Conservation (phyloP, 192 early-diverging fungal genomes). For the Neocallimastix lanati region DNA sequence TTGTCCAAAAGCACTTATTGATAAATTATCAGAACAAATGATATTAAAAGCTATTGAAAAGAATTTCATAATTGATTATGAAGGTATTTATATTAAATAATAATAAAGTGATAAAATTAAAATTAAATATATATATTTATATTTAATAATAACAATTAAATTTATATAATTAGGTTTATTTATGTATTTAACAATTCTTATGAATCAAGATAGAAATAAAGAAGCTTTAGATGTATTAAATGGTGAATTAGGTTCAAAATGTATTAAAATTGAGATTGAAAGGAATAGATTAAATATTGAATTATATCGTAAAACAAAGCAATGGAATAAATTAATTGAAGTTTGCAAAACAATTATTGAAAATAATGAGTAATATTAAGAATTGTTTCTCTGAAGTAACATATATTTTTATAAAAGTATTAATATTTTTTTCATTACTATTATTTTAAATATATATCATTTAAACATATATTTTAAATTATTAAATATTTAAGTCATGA, state of each 20-base stretch:
- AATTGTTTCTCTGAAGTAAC: too few relatives aligned
- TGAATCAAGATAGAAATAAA: conserved; percentile 43
- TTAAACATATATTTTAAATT: too few relatives aligned
- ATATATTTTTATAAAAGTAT: too few relatives aligned
- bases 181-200: conserved; percentile 53
- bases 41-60: conserved; percentile 55
- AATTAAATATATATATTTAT: too few relatives aligned
- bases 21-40: conserved; percentile 67
- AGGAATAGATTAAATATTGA: not conserved
- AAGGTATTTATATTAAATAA: too few relatives aligned
- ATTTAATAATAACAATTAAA: too few relatives aligned
- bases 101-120: too few relatives aligned
- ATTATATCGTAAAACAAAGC: not conserved
- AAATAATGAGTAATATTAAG: not conserved
- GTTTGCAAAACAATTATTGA: not conserved
- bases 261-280: conserved; percentile 4
- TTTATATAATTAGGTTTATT: conserved; percentile 62
- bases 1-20: conserved; percentile 23
- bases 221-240: conserved; percentile 48
- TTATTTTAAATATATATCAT: too few relatives aligned
- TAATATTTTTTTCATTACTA: too few relatives aligned
- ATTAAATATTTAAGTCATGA: not conserved
- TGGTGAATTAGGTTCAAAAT: conserved; percentile 34
- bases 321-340: not conserved
- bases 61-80: conserved; percentile 38